Evolutionary conservation across 176 grass and related monocot species (phyloP), one percentile per base, ranked within the genome.

Genomic region (Oryza australiensis): DNA sequence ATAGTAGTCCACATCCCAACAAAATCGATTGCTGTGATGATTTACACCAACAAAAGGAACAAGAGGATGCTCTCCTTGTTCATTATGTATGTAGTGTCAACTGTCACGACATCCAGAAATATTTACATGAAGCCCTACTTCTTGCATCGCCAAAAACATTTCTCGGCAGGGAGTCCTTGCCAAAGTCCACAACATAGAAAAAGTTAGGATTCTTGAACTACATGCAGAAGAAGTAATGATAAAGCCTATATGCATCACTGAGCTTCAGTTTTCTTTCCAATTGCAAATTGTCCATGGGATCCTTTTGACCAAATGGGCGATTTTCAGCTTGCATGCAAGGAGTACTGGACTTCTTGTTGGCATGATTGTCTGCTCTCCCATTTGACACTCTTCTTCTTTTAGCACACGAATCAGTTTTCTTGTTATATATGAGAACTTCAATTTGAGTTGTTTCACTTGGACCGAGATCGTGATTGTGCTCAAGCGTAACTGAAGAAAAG

Each of bases 1-100:
- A 71, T 2, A 82, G 34, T 62, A 82, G n/a, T 4, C 79, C 79
- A 45, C 79, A 82, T 13, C 79, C 79, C 68, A 82, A 71, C 32
- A 72, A 48, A 18, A 82, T 40, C 49, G 22, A 7, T 10, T 82
- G 49, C 51, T 51, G 15, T 82, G 79, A 82, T 82, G 64, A 59
- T 82, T 82, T 26, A 82, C 33, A 43, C 68, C 68, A 43, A 72
- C 18, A 23, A 82, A 40, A 40, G 38, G 38, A 40, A 40, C 38
- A 40, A 82, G 33, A 75, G 73, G 3, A 60, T 22, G 11, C 7
- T 20, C 20, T 8, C 9, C 41, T 60, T 59, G 13, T 55, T 41
- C 15, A 14, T 60, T 42, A 35, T 35, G 48, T 26, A 46, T 35
- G 32, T 30, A 51, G 33, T 29, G 78, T 76, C 51, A 38, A 53